phyloP scores from a whole-genome alignment of 345 rosid species.

The Moricandia moricandioides region DNA sequence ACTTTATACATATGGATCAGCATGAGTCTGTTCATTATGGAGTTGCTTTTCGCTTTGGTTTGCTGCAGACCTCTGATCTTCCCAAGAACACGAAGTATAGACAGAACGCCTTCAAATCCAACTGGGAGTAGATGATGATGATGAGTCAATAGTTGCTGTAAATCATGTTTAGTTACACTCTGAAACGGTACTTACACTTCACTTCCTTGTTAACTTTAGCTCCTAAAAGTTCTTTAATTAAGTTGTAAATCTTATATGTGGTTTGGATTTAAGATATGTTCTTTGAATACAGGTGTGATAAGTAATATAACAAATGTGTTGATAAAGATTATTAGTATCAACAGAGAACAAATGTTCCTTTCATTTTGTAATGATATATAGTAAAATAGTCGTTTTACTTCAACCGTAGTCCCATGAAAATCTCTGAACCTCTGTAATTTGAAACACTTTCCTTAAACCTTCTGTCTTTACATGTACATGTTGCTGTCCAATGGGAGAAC shows the following conservation, averaged over 20 bases:
- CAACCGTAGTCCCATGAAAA: conserved; percentile 13
- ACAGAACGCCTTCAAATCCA: conserved; percentile 34
- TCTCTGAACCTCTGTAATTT: not conserved
- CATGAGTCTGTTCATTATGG: conserved; percentile 45
- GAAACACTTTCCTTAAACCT: not conserved
- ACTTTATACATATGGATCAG: conserved; percentile 71
- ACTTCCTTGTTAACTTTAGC: conserved; percentile 5
- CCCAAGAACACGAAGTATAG: conserved; percentile 46
- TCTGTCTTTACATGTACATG: not conserved
- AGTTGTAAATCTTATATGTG: conserved; percentile 17
- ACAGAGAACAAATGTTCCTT: not conserved
- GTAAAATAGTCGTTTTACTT: not conserved
- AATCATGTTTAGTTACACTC: conserved; percentile 26
- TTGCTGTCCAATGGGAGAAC: conserved; percentile 6
- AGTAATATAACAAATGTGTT: not conserved
- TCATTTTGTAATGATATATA: not conserved
- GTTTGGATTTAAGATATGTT: not conserved
- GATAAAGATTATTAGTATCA: not conserved
- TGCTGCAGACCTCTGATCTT: conserved; percentile 70
- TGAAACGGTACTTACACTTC: conserved; percentile 12
- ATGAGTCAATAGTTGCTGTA: conserved; percentile 20
- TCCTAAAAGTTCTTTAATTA: conserved; percentile 5
- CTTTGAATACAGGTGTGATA: not conserved
- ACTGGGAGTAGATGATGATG: conserved; percentile 20
- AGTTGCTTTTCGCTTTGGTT: conserved; percentile 51